These are phyloP conservation scores for Vicia sativa DNA, from an alignment of 306 rosid species.

Conservation along the genomic window DNA sequence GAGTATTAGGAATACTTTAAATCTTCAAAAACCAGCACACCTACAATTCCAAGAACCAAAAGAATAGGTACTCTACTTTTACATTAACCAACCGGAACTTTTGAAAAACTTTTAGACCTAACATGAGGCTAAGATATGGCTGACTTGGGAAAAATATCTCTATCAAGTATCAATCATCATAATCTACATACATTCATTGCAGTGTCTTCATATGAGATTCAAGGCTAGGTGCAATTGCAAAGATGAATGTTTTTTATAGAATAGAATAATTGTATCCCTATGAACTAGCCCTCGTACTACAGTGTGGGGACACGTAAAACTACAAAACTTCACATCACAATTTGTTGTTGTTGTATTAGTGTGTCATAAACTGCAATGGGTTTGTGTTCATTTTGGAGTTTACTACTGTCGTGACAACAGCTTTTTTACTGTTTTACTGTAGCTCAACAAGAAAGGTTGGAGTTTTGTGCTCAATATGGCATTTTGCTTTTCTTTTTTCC, in stretches of 20 bases:
- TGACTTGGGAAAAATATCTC: constrained; percentile 34
- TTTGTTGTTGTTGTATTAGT: constrained; percentile 40
- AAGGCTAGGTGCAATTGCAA: constrained; percentile 24
- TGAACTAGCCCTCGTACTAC: constrained; percentile 35
- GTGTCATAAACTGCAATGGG: constrained; percentile 40
- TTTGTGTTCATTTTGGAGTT: constrained; percentile 44
- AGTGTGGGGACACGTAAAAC: constrained; percentile 48
- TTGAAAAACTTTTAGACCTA: constrained; percentile 30
- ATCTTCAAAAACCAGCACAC: no score
- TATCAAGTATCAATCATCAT: constrained; percentile 33
- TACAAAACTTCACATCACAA: constrained; percentile 43
- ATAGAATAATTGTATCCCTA: constrained; percentile 34
- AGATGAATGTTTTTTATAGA: constrained; percentile 24
- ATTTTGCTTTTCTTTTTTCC: background rate
- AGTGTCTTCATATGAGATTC: constrained; percentile 35
- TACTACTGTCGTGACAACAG: constrained; percentile 35
- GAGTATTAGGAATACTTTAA: no score
- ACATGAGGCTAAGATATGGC: constrained; percentile 25
- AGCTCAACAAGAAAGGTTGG: constrained; percentile 29
- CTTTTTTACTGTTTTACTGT: constrained; percentile 46
- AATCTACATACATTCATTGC: background rate
- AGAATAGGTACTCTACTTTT: no score
- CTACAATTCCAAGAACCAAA: no score
- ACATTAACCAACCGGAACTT: background rate
- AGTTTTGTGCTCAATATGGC: background rate